phyloP scores from a whole-genome alignment of 176 grass and related monocot genomes.

The Dactylis glomerata region DNA sequence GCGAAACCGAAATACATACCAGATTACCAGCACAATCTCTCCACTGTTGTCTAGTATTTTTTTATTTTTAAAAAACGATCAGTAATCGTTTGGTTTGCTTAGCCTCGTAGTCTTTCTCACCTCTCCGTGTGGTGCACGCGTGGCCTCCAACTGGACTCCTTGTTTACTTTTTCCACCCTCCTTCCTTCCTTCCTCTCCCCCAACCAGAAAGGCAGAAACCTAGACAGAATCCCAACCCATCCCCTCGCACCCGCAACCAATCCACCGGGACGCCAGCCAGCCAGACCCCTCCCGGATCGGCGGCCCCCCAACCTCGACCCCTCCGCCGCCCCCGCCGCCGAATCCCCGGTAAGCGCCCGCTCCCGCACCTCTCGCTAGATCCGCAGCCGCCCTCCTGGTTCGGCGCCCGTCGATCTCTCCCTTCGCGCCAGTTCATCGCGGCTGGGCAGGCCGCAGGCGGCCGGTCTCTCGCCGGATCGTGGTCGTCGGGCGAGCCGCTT shows the following conservation, averaged over 20 bases:
- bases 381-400: background rate
- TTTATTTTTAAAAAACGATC: too few relatives aligned
- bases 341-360: constrained; percentile 28
- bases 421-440: background rate
- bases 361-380: background rate
- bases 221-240: constrained; percentile 22
- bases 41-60: too few relatives aligned
- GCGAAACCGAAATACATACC: too few relatives aligned
- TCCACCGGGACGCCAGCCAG: background rate
- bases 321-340: background rate
- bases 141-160: background rate
- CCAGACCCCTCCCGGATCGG: background rate
- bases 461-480: background rate
- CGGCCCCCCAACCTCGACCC: background rate
- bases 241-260: background rate
- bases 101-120: background rate
- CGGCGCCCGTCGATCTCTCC: background rate
- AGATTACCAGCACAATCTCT: too few relatives aligned
- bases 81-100: constrained; percentile 22
- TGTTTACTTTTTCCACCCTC: background rate
- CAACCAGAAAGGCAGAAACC: constrained; percentile 16
- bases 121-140: constrained; percentile 25
- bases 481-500: background rate
- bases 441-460: background rate
- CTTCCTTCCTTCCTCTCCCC: background rate